phyloP scores from a whole-genome alignment of 2,329 filamentous ascomycete genomes.

The Verticillium albo-atrum region DNA sequence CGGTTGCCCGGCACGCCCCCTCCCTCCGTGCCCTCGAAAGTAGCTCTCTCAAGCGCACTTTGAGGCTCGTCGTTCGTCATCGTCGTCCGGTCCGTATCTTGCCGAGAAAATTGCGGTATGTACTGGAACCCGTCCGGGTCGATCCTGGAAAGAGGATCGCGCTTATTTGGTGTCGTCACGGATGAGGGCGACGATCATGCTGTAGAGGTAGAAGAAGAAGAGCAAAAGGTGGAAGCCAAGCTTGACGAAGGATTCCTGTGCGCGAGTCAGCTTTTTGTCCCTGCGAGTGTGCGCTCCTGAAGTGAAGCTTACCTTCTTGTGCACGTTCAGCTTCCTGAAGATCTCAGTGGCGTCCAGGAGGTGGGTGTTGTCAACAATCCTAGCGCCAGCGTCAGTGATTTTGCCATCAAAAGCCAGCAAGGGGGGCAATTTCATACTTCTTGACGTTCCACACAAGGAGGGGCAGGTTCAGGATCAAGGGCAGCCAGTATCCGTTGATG shows the following conservation, averaged over 20 bases:
- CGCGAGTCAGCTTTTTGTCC: background rate
- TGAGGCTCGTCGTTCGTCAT: background rate
- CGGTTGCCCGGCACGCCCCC: background rate
- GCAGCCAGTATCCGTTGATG: constrained; percentile 98
- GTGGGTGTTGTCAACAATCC: constrained; percentile 96
- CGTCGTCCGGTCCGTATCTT: constrained; percentile 2
- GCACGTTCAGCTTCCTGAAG: constrained; percentile 97
- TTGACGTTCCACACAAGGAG: constrained; percentile 92
- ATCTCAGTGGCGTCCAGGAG: constrained; percentile 97
- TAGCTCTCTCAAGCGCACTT: constrained; percentile 4
- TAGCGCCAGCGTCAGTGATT: background rate
- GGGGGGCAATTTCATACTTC: constrained; percentile 64
- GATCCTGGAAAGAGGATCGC: background rate
- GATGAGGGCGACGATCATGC: constrained; percentile 96
- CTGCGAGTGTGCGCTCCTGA: background rate
- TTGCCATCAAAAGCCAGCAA: background rate
- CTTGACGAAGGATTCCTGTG: constrained; percentile 96
- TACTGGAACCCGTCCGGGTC: constrained; percentile 10
- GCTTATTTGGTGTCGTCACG: constrained; percentile 83
- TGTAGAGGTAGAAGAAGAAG: constrained; percentile 99
- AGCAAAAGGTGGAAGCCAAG: constrained; percentile 97
- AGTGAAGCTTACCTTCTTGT: constrained; percentile 75
- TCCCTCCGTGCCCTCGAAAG: constrained; percentile 4
- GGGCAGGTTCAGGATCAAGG: constrained; percentile 86
- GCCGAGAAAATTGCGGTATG: constrained; percentile 6